Evolutionary conservation across 1,284 basidiomycete genomes (phyloP), one percentile per base, ranked within the genome.

Genomic region (Cutaneotrichosporon sp.): DNA sequence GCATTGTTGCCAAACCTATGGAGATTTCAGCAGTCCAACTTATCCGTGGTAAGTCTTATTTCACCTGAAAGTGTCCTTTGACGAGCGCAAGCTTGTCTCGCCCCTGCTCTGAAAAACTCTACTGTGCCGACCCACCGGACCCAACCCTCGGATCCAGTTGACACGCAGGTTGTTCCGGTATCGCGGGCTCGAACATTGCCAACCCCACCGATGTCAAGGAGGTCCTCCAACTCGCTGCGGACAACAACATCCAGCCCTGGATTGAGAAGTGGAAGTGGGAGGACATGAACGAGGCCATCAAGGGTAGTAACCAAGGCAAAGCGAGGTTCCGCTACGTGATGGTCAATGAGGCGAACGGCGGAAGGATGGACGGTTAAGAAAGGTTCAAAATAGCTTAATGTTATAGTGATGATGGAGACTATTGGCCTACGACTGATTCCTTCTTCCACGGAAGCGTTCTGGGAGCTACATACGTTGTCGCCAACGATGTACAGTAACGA

Each of bases 271-370:
- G 50, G 19, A 62, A 67, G 46, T 68, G 78, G 66, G 71, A 74
- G 56, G 71, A 78, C 49, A 74, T 72, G 63, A 74, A 75, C 60
- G 61, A 74, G 63, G 75, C 74, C 14, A 68, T 79, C 33, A 58
- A 31, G 2, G 71, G 75, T 46, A 67, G 77, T 52, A 58, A 75
- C 35, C 64, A 65, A 20, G 72, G 73, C 47, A 71, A 76, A 55
- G 67, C 71, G 39, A 55, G 70, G 29, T 78, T 76, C 73, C 68
- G 77, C 47, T 75, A 73, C 57, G 75, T 76, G 29, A 68, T 78
- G 29, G 70, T 63, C 46, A 65, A 66, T 54, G 56, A 61, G 43
- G 55, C 63, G 54, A 67, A 64, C 41, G 65, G 65, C 20, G 65
- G 62, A 9, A 57, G 58, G 29, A 31, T 31, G 29, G n/a, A n/a